Evolutionary conservation across 768 basidiomycete species (phyloP), one percentile per base, ranked within the genome.

Genomic region (Amylocystis lapponica): DNA sequence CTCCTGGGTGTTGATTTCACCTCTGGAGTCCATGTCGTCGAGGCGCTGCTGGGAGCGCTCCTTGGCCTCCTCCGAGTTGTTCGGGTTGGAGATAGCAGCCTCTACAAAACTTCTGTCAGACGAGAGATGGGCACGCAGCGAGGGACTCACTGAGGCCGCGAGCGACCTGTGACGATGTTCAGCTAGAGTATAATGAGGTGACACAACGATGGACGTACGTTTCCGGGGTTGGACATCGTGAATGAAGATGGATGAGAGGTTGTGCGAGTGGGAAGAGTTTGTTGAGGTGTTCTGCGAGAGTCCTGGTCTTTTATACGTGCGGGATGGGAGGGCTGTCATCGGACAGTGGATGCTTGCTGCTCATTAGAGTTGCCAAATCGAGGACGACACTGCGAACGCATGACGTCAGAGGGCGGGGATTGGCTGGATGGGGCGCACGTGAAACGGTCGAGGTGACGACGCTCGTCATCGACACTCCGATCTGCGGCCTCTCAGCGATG

Each of bases 51-150:
- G 21, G 19, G 39, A 45, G 27, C 49, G 45, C 35, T 51, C 31
- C 30, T 51, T 51, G 12, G 49, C 46, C 30, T 51, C 45, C 38
- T 51, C 49, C 10, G 49, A 51, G 43, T 36, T 51, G 41, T 47
- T 51, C 21, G 49, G 45, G 45, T 51, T 48, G 38, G 44, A 39
- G 34, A 52, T 36, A 12, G 51, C 44, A 17, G 23, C 47, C 45
- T 52, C 51, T 52, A 35, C 8, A 8, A 34, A 23, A 27, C 27
- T 25, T 27, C 16, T 13, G 23, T 31, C 27, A 33, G 5, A 19
- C 12, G 3, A 16, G 17, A 7, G 22, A 23, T n/a, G 10, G n/a
- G 2, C 16, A 20, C 8, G 22, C 14, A 29, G n/a, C 6, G 16
- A 9, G 13, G 27, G 4, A 33, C 46, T 32, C 7, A 51, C 50